Evolutionary conservation across 116 monocot species (phyloP).

Genomic region (Phalaenopsis hybrid): DNA sequence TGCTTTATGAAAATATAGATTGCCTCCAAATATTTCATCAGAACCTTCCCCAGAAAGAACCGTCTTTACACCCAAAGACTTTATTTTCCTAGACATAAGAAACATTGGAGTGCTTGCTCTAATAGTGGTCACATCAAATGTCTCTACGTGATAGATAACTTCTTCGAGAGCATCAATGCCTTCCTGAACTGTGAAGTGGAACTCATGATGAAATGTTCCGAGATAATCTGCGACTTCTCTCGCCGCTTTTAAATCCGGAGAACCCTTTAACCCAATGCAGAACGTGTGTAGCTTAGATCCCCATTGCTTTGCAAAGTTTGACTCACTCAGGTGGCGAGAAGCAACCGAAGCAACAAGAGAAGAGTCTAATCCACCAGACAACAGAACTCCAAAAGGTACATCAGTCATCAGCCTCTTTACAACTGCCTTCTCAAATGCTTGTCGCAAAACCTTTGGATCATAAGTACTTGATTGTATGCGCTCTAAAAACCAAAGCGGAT

Average conservation of each 20-base stretch:
- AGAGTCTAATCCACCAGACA: conserved; percentile 96
- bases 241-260: conserved; percentile 58
- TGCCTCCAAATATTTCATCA: conserved; percentile 89
- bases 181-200: conserved; percentile 93
- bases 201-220: conserved; percentile 78
- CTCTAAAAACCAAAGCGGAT: conserved; percentile 89
- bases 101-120: conserved; percentile 96
- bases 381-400: conserved; percentile 94
- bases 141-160: conserved; percentile 86
- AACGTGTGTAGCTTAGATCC: conserved; percentile 91
- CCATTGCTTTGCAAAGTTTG: conserved; percentile 75
- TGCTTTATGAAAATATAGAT: conserved; percentile 93
- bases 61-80: conserved; percentile 91
- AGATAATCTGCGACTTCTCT: conserved; percentile 87
- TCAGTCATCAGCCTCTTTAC: conserved; percentile 93
- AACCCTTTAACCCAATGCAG: conserved; percentile 90
- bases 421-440: conserved; percentile 88
- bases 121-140: conserved; percentile 88
- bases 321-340: conserved; percentile 55
- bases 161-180: conserved; percentile 92
- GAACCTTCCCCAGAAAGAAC: conserved; percentile 96
- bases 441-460: conserved; percentile 52
- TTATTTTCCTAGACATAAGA: conserved; percentile 86
- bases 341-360: conserved; percentile 98
- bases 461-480: conserved; percentile 70